Base-by-base conservation (phyloP, 768 basidiomycete species). In the Suillus fuscotomentosus region DNA sequence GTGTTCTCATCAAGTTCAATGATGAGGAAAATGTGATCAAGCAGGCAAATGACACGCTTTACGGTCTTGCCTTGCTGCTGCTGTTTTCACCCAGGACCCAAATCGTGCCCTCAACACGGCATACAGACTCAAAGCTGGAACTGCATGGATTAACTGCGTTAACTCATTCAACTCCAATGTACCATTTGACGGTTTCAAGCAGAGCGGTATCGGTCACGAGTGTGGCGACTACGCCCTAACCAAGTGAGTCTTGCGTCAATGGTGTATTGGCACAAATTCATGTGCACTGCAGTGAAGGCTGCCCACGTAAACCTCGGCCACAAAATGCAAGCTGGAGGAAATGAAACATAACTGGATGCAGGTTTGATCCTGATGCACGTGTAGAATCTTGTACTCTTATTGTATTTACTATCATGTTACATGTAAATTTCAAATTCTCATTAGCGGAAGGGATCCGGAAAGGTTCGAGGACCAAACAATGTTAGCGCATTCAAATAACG, bases 31-130 rank as follows among this genome's bases (percentile, higher is more conserved):
- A 91, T 63, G 88, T 87, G 48, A 77, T 92, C 68, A 76, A 75
- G 56, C 83, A 86, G 71, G 97, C 94, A 34, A 99, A 99, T 77
- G 89, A 97, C 73, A 90, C 92, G 0, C 70, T 79, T 59, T 97
- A 95, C 75, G 96, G 96, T 64, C 86, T 97, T 53, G 94, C 94
- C 86, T 97, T 53, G 94, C 94, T 15, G 88, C 91, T 2, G 90
- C 91, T 13, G 87, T 99, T 62, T 97, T 95, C 82, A 88, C 91
- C 42, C 81, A 86, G 71, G 83, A 96, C 76, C 76, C 97, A 79
- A 86, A 84, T 67, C 83, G 89, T 34, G 94, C 92, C 0, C 77
- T 96, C 61, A 78, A 80, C 64, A 86, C 88, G 2, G 91, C 92
- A 13, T 87, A 93, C 73, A 82, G 77, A 64, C 79, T 98, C 65